These are phyloP conservation scores for Ascochyta lentis DNA, from an alignment of 2,329 filamentous ascomycete species.

Conservation along the genomic window DNA sequence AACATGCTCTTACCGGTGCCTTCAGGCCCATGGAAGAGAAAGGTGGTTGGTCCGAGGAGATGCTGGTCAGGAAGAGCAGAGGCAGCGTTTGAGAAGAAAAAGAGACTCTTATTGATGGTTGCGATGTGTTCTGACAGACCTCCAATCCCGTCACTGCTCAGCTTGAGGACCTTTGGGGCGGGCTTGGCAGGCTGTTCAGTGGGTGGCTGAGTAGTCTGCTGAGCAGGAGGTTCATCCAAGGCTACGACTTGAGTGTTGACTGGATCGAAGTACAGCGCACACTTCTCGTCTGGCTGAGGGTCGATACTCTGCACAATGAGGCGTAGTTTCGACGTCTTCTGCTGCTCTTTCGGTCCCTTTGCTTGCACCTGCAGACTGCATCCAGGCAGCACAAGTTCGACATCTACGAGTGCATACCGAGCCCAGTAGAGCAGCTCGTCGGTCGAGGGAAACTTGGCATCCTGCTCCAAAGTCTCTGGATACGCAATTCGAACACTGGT, in stretches of 20 bases:
- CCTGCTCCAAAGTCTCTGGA: slow-evolving; percentile 26
- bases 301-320: slow-evolving; percentile 68
- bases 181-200: slow-evolving; percentile 9
- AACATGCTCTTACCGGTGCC: slow-evolving; percentile 87
- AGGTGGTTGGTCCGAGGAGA: slow-evolving; percentile 56
- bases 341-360: slow-evolving; percentile 57
- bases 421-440: slow-evolving; percentile 42
- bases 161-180: slow-evolving; percentile 24
- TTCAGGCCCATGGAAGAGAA: slow-evolving; percentile 79
- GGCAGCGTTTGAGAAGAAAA: slow-evolving; percentile 32
- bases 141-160: slow-evolving; percentile 63
- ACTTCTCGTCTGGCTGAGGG: slow-evolving; percentile 34
- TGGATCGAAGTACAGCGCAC: slow-evolving; percentile 41
- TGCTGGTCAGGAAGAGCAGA: slow-evolving; percentile 27
- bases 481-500: slow-evolving; percentile 38
- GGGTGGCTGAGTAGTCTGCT: slow-evolving; percentile 2
- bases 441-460: slow-evolving; percentile 29
- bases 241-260: slow-evolving; percentile 32
- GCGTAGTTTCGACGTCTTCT: slow-evolving; percentile 57
- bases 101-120: slow-evolving; percentile 71
- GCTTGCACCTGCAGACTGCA: slow-evolving; percentile 69
- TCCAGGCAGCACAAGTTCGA: slow-evolving; percentile 73
- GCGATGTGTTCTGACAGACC: slow-evolving; percentile 71
- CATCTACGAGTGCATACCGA: slow-evolving; percentile 54
- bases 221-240: slow-evolving; percentile 16